Conservation (phyloP, 2,329 filamentous ascomycete species). For the Chrysosporium keratinophilum region DNA sequence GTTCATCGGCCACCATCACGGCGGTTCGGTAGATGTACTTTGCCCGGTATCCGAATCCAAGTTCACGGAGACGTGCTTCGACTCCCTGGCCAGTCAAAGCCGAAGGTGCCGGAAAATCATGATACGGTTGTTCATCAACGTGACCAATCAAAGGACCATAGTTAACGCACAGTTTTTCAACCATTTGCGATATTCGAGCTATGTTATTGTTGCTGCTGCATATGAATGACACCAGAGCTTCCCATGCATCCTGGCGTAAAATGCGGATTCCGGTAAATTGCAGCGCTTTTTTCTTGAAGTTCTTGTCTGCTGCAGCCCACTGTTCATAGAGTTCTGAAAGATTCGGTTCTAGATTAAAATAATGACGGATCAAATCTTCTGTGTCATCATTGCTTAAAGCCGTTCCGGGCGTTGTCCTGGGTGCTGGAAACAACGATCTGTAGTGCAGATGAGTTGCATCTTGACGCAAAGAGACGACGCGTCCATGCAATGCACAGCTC, state of each 20-base stretch:
- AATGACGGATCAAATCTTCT: constrained; percentile 63
- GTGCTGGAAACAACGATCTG: constrained; percentile 50
- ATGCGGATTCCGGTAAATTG: constrained; percentile 87
- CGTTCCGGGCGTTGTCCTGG: constrained; percentile 17
- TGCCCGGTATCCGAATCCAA: constrained; percentile 91
- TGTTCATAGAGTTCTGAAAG: constrained; percentile 66
- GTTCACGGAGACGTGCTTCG: constrained; percentile 64
- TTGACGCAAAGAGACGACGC: constrained; percentile 75
- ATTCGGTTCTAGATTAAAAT: constrained; percentile 77
- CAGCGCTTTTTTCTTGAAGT: constrained; percentile 79
- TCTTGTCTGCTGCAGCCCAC: constrained; percentile 76
- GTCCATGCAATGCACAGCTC: constrained; percentile 78
- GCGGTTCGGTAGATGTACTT: constrained; percentile 88
- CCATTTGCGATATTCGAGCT: constrained; percentile 88
- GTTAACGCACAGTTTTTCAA: constrained; percentile 74
- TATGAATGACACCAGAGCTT: constrained; percentile 85
- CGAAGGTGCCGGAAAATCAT: constrained; percentile 75
- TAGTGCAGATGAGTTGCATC: constrained; percentile 71
- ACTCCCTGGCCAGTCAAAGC: constrained; percentile 64
- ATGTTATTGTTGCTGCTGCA: constrained; percentile 99
- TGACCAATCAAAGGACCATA: constrained; percentile 70
- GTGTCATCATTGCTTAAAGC: constrained; percentile 50
- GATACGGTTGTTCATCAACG: constrained; percentile 60
- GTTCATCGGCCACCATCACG: constrained; percentile 56
- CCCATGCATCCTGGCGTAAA: constrained; percentile 90